Conservation (phyloP, 345 rosid species). For the Salix brachista region DNA sequence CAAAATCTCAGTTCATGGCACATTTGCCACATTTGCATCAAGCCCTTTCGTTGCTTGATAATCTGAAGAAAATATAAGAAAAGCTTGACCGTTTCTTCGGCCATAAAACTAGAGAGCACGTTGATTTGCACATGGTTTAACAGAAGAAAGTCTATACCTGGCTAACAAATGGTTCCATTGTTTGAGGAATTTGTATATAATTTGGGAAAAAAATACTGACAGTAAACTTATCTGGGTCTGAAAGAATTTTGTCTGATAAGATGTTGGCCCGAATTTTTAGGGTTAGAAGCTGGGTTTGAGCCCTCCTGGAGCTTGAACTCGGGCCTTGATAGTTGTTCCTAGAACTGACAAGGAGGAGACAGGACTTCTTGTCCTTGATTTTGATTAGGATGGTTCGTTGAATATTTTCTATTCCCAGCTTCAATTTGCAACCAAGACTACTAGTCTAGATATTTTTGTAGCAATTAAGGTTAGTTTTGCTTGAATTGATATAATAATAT, state of each 20-base stretch:
- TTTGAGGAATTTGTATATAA: background rate
- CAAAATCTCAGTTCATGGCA: no score
- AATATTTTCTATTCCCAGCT: no score
- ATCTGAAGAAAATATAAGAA: background rate
- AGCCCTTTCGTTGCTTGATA: no score
- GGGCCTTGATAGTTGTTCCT: background rate
- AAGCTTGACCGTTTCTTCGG: background rate
- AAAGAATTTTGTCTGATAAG: background rate
- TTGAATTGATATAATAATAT: background rate
- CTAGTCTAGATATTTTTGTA: background rate
- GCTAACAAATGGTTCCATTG: background rate
- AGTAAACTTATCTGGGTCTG: background rate
- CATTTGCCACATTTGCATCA: no score
- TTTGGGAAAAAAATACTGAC: background rate
- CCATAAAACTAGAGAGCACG: background rate
- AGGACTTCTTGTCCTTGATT: background rate
- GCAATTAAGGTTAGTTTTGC: background rate
- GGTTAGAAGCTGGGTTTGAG: background rate
- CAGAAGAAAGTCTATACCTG: background rate
- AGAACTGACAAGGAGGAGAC: background rate
- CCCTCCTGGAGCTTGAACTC: background rate
- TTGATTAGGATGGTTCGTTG: background rate
- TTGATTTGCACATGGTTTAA: no score
- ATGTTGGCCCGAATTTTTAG: no score
- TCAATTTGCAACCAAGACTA: background rate